These are phyloP conservation scores for Colletotrichum navitas DNA, from an alignment of 2,329 filamentous ascomycete genomes.

Conservation along the genomic window DNA sequence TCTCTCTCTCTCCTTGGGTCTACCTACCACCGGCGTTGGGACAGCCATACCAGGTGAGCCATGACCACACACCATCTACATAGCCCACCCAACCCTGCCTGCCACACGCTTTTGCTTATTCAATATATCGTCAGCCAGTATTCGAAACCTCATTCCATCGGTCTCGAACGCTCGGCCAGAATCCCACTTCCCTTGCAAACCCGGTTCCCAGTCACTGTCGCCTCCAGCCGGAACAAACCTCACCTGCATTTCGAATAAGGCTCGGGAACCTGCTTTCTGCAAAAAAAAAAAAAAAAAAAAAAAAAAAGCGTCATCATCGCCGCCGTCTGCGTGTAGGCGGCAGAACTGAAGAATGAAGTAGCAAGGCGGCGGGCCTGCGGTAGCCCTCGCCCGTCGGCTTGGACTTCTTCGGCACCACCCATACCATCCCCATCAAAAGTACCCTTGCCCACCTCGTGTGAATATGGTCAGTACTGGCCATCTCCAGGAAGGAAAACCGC, in stretches of 20 bases:
- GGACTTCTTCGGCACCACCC: constrained; percentile 14
- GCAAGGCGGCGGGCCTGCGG: not conserved
- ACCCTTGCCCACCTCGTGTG: not conserved
- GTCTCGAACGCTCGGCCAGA: constrained; percentile 27
- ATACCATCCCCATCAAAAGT: not conserved
- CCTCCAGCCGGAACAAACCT: not conserved
- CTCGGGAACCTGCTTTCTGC: not conserved
- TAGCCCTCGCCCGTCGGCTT: constrained; percentile 19
- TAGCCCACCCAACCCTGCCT: constrained; percentile 22
- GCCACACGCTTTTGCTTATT: constrained; percentile 40
- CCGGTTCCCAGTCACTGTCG: not conserved
- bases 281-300: no score
- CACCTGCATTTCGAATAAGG: not conserved
- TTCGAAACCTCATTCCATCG: constrained; percentile 39
- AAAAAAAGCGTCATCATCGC: no score
- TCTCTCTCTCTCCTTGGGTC: not conserved
- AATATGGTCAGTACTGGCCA: not conserved
- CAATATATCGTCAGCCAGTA: constrained; percentile 36
- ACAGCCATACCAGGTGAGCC: constrained; percentile 12
- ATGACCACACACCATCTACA: constrained; percentile 3
- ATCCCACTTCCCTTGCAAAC: constrained; percentile 13
- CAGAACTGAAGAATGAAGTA: constrained; percentile 8
- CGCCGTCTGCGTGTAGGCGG: not conserved
- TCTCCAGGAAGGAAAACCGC: not conserved
- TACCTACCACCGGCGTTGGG: not conserved